A percentile compares a stretch with the other conserved stretches of the same genome.
Conservation (phyloP, 495 filamentous ascomycete species). For the Copromyces sp. region DNA sequence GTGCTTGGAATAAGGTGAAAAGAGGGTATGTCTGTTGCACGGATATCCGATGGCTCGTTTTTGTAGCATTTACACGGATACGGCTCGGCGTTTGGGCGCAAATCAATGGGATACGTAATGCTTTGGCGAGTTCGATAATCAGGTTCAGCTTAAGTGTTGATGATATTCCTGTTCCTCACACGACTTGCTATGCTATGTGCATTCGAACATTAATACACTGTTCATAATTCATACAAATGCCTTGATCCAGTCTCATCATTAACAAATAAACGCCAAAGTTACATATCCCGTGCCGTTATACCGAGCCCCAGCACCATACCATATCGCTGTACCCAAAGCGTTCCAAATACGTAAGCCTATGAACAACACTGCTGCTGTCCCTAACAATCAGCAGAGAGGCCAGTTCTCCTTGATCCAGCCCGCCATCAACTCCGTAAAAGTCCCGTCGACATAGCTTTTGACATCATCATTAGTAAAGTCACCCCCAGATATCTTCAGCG, state of each 20-base stretch:
- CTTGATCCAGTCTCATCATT: not conserved
- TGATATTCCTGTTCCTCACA: not conserved
- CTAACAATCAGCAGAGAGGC: constrained; percentile 38
- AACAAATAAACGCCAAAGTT: not conserved
- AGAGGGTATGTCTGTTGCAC: not conserved
- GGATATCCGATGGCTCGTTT: not conserved
- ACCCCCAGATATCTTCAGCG: constrained; percentile 56
- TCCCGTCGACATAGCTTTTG: constrained; percentile 53
- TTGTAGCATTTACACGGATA: constrained; percentile 17
- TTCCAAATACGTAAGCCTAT: not conserved
- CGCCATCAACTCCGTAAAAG: constrained; percentile 63
- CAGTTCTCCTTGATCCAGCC: constrained; percentile 76
- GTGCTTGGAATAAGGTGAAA: not conserved
- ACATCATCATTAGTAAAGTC: constrained; percentile 51
- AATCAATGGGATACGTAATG: not conserved
- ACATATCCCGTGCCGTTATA: not conserved
- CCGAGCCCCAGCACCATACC: not conserved
- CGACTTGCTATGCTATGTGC: not conserved
- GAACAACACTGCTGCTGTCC: not conserved
- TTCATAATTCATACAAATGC: not conserved
- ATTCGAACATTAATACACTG: not conserved
- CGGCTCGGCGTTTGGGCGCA: constrained; percentile 9
- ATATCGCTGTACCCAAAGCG: not conserved
- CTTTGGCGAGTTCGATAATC: not conserved
- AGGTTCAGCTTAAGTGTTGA: not conserved